Conservation (phyloP, 1,284 basidiomycete genomes). For the Volvariella volvacea region DNA sequence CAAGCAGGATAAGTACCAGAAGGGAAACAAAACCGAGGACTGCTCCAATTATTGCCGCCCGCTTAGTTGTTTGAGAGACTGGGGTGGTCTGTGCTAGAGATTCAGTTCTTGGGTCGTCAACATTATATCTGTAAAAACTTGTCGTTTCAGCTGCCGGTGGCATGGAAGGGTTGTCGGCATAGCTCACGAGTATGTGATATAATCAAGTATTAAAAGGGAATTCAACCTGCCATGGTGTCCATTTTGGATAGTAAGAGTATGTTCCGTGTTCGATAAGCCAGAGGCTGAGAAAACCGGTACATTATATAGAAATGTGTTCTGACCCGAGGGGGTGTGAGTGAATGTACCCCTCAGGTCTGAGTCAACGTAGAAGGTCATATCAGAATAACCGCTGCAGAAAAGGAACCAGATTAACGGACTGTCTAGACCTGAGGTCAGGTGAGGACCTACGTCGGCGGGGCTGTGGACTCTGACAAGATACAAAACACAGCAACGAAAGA, state of each 20-base stretch:
- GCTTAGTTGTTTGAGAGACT: not conserved
- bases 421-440: no score
- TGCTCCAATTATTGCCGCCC: not conserved
- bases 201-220: slow-evolving; percentile 26
- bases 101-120: not conserved
- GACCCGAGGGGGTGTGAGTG: slow-evolving; percentile 7
- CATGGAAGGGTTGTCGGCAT: no score
- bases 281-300: slow-evolving; percentile 17
- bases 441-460: not conserved
- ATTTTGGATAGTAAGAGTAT: slow-evolving; percentile 27
- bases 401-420: not conserved
- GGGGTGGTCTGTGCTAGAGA: not conserved
- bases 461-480: slow-evolving; percentile 16
- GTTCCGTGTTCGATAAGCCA: slow-evolving; percentile 15
- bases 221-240: slow-evolving; percentile 17
- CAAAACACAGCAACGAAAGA: slow-evolving; percentile 23
- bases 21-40: not conserved
- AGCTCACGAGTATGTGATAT: slow-evolving; percentile 25
- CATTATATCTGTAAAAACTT: not conserved
- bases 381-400: slow-evolving; percentile 7
- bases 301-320: slow-evolving; percentile 12
- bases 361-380: slow-evolving; percentile 25
- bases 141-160: not conserved
- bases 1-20: not conserved
- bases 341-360: slow-evolving; percentile 13